Evolutionary conservation across 1,284 basidiomycete species (phyloP), one percentile per base, ranked within the genome.

Genomic region (Marasmius fiardii): DNA sequence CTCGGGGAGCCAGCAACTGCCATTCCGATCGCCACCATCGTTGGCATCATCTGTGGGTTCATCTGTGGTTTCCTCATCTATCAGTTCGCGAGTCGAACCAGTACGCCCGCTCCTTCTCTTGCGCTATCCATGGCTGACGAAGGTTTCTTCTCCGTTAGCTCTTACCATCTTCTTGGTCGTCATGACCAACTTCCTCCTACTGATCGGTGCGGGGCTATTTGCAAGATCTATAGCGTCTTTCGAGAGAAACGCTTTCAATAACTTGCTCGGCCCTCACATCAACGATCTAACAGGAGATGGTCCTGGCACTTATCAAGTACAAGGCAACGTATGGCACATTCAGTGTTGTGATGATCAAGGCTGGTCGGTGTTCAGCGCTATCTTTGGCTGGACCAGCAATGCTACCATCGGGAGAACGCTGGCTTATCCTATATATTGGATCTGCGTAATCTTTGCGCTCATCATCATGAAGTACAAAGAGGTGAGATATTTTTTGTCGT

Each of bases 141-240:
- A 48, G 7, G 39, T 14, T n/a, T n/a, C 28, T 51, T 39, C 26
- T 43, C 4, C 39, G 11, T 12, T 28, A 88, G 85, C 88, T 1
- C 72, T 94, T 26, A 85, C 83, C 45, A 76, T 92, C 64, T 95
- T 95, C 85, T 78, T 96, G 51, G 73, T 96, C 67, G 78, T 84
- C 57, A 96, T 95, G 78, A 95, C 95, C 53, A 91, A 91, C 75
- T 75, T 97, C 64, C 75, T 97, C 53, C 82, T 96, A 61, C 85
- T 97, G 64, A 93, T 97, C 71, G 94, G 95, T 37, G 88, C 94
- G 0, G 95, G 94, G 12, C 81, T 97, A 43, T 92, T 94, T 71
- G 86, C 85, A 59, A 86, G 82, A 68, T 75, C 87, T 3, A 76
- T 90, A 16, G 84, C 85, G 61, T 74, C 80, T 48, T 92, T 93